Percentiles rank a stretch among this genome's conserved stretches.
Evolutionary conservation across 2,329 filamentous ascomycete species (phyloP).

Genomic region (Scleromitrula shiraiana): DNA sequence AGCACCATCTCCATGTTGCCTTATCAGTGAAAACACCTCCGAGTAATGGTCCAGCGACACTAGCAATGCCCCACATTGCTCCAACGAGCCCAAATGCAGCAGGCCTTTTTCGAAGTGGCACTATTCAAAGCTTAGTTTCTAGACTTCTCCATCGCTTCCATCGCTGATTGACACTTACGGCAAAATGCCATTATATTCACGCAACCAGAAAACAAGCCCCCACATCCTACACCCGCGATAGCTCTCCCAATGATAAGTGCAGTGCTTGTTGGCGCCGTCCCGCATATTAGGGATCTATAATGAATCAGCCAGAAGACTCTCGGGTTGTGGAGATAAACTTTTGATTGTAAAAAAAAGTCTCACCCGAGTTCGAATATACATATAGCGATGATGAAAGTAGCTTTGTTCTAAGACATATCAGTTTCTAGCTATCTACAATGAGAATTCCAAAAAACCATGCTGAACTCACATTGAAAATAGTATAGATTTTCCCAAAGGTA

Average conservation of each 20-base stretch:
- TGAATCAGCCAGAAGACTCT: too few species aligned
- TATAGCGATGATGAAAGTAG: constrained; percentile 24
- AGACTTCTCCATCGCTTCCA: background rate
- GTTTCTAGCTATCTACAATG: background rate
- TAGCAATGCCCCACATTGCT: constrained; percentile 25
- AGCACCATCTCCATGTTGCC: constrained; percentile 28
- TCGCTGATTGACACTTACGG: background rate
- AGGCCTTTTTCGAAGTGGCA: constrained; percentile 23
- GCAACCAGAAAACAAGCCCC: constrained; percentile 33
- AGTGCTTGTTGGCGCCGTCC: constrained; percentile 22
- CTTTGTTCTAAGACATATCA: constrained; percentile 20
- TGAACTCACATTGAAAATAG: constrained; percentile 16
- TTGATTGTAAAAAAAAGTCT: background rate
- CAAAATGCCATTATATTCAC: constrained; percentile 24
- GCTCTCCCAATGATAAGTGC: constrained; percentile 28
- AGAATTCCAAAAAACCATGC: background rate
- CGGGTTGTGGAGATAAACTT: background rate
- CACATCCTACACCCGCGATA: constrained; percentile 27
- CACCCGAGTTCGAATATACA: constrained; percentile 25
- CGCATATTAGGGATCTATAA: constrained; percentile 21
- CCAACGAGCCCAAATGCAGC: constrained; percentile 27
- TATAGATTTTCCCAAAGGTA: constrained; percentile 28
- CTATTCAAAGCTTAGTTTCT: constrained; percentile 17
- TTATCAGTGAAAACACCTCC: constrained; percentile 25
- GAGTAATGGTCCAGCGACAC: constrained; percentile 27